Evolutionary conservation across 2,329 filamentous ascomycete genomes (phyloP).

Genomic region (Phialocephala sp.): DNA sequence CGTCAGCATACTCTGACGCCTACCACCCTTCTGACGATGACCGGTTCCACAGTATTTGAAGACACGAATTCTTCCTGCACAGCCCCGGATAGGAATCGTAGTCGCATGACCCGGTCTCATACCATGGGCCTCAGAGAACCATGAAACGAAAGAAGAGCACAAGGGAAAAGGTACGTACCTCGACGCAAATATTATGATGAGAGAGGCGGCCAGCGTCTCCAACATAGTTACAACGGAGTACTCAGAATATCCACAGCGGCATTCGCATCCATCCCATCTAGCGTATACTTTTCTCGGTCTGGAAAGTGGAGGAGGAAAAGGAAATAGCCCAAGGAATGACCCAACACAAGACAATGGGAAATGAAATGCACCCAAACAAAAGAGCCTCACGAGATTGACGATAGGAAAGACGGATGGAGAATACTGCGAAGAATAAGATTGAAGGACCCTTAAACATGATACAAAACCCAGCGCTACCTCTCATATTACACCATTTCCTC

Average conservation of each 20-base stretch:
- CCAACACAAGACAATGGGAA: background rate
- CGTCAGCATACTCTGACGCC: conserved; percentile 29
- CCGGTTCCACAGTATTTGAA: conserved; percentile 15
- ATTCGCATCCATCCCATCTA: conserved; percentile 26
- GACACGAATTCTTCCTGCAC: background rate
- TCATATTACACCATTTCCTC: conserved; percentile 2
- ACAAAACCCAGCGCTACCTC: conserved; percentile 6
- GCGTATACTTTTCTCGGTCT: background rate
- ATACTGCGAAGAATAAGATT: conserved; percentile 1
- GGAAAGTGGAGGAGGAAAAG: background rate
- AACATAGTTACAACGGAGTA: conserved; percentile 42
- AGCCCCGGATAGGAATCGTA: conserved; percentile 3
- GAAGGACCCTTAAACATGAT: conserved; percentile 8
- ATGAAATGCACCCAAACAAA: conserved; percentile 10
- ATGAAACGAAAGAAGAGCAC: conserved; percentile 6
- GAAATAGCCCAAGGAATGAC: conserved; percentile 1
- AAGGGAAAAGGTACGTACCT: conserved; percentile 37
- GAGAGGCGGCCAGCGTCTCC: conserved; percentile 44
- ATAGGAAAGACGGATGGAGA: conserved; percentile 8
- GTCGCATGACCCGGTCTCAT: conserved; percentile 4
- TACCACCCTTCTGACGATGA: background rate
- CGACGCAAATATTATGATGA: conserved; percentile 35
- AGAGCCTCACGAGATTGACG: conserved; percentile 10
- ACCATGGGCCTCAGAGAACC: background rate
- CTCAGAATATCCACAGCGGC: conserved; percentile 24